Conservation (phyloP, 345 rosid genomes). For the Linum usitatissimum region DNA sequence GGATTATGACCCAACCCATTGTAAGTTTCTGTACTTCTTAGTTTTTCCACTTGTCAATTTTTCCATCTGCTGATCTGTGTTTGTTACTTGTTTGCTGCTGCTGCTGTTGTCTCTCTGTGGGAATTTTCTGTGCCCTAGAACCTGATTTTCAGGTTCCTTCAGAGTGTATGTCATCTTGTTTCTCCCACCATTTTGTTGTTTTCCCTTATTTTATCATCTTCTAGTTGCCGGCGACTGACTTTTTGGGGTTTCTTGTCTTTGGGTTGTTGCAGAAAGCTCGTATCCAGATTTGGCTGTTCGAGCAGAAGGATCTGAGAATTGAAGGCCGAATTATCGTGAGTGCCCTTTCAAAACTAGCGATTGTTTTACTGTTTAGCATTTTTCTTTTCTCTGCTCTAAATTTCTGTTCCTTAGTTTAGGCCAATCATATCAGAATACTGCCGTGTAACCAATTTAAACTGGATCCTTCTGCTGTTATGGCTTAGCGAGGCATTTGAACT, state of each 20-base stretch:
- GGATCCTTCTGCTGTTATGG: background rate
- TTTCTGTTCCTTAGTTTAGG: background rate
- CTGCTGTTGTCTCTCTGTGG: background rate
- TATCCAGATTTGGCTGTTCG: slow-evolving; percentile 95
- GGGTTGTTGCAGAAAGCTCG: slow-evolving; percentile 63
- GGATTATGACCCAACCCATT: slow-evolving; percentile 82
- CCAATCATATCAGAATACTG: background rate
- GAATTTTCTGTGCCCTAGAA: slow-evolving; percentile 33
- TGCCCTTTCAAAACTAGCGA: background rate
- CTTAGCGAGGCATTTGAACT: background rate
- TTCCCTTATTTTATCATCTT: background rate
- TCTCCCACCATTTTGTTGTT: background rate
- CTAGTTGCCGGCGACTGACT: background rate
- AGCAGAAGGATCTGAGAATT: slow-evolving; percentile 87
- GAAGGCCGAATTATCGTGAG: slow-evolving; percentile 70
- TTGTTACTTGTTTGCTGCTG: background rate
- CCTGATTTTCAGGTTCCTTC: slow-evolving; percentile 91
- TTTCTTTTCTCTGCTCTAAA: background rate
- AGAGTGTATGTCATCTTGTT: slow-evolving; percentile 47
- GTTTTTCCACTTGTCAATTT: background rate
- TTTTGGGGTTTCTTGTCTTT: background rate
- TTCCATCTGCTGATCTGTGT: background rate
- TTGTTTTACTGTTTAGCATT: background rate
- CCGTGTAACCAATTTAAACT: background rate
- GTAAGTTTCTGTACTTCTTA: slow-evolving; percentile 16